Base-by-base conservation (phyloP, 768 basidiomycete genomes). In the Mycena indigotica region DNA sequence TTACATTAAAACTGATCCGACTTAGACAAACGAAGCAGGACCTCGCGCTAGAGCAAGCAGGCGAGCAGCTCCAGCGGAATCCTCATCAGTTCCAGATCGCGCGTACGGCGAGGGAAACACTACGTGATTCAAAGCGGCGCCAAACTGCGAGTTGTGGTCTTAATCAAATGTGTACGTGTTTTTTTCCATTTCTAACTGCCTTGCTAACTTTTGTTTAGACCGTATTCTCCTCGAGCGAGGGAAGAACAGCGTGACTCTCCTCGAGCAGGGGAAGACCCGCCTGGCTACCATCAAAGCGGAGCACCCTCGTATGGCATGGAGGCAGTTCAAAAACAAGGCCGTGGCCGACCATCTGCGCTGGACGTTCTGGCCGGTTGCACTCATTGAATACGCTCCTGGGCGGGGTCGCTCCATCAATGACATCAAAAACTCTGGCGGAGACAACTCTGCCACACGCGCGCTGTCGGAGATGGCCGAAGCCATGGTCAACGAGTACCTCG, bases 111-210 rank as follows among this genome's bases (percentile, higher is more conserved):
- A 35, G 17, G 17, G 32, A 73, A 70, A 64, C 62, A 41, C 59
- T 67, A 1, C 65, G 72, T 19, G 70, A 71, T 17, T 8, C 32
- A 8, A 17, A 35, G 17, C 39, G 24, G 16, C 50, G 12, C 8
- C 19, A 23, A 2, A 26, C 16, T 25, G 17, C 15, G 10, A 3
- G 23, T 12, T n/a, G 29, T 28, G 45, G 26, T 30, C 53, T 50
- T 19, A 50, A 38, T 50, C 17, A 21, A 17, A 19, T 17, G 16
- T 30, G 19, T 52, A n/a, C 16, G 24, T 51, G 25, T 44, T n/a
- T n/a, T n/a, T n/a, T n/a, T n/a, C n/a, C n/a, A n/a, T n/a, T 35
- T 8, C 32, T 35, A 8, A 8, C 17, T 35, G 10, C 8, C 8
- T 8, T 35, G 32, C 32, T 35, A 17, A 8, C 8, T 35, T 17